Evolutionary conservation across 129 eudicot genomes (phyloP).

Genomic region (Artemisia tridentata): DNA sequence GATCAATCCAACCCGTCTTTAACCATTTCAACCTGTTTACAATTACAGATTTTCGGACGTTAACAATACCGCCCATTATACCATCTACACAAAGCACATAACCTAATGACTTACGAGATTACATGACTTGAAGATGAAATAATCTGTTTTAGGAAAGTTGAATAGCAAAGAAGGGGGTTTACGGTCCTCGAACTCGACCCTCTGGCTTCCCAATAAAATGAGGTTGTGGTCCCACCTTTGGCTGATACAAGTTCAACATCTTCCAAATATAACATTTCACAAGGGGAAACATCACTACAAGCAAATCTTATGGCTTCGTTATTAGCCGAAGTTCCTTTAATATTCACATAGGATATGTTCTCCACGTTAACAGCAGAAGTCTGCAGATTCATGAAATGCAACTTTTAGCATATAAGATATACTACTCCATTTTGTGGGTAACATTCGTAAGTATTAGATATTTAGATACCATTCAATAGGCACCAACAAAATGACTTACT

Average conservation of each 20-base stretch:
- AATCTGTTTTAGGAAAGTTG: slow-evolving; percentile 34
- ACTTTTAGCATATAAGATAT: background rate
- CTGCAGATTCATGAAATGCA: slow-evolving; percentile 39
- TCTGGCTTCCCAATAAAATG: slow-evolving; percentile 76
- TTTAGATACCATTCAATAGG: slow-evolving; percentile 3
- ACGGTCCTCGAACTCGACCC: slow-evolving; percentile 60
- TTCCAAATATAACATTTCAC: slow-evolving; percentile 63
- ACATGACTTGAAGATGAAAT: slow-evolving; percentile 28
- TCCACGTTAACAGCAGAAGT: slow-evolving; percentile 53
- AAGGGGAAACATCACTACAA: slow-evolving; percentile 80
- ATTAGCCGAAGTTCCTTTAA: slow-evolving; percentile 85
- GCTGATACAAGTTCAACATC: slow-evolving; percentile 54
- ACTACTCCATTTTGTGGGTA: background rate
- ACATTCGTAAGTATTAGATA: too few relatives aligned
- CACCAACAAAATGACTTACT: too few relatives aligned
- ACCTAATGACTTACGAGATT: background rate
- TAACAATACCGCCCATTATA: too few relatives aligned
- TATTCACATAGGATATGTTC: slow-evolving; percentile 50
- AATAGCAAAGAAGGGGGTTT: slow-evolving; percentile 64
- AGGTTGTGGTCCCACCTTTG: slow-evolving; percentile 33
- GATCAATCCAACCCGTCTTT: too few relatives aligned
- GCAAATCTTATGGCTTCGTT: slow-evolving; percentile 65
- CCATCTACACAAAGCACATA: too few relatives aligned
- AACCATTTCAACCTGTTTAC: too few relatives aligned
- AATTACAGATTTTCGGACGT: too few relatives aligned